Base-by-base conservation (phyloP, 2,329 filamentous ascomycete genomes). In the Sphaerostilbella broomeana region DNA sequence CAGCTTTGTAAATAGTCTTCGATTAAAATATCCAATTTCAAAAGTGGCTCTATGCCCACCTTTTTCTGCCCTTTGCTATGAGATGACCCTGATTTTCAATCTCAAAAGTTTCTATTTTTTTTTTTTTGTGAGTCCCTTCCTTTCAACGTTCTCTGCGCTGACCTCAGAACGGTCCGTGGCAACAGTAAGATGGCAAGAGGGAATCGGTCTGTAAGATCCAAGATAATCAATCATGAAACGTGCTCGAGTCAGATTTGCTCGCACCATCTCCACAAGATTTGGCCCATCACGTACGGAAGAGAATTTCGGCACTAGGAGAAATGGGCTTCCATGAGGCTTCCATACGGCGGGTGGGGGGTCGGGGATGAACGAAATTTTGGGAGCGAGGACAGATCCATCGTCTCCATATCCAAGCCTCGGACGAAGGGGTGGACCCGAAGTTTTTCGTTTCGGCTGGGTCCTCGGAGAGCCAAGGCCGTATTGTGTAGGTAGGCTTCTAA, bases 321-420 rank as follows among this genome's bases (percentile, higher is more conserved):
- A 12, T 26, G 33, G 39, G 39, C 39, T 42, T 42, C 39, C 33
- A 42, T 27, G 35, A 42, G 13, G 5, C 39, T 42, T 42, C 39
- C 34, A 42, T 42, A 38, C 34, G 34, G 39, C 37, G 39, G 39
- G n/a, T n/a, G n/a, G n/a, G n/a, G n/a, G n/a, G n/a, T n/a, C n/a
- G n/a, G n/a, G n/a, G n/a, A n/a, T n/a, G n/a, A n/a, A n/a, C n/a
- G n/a, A n/a, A n/a, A n/a, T n/a, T n/a, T n/a, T n/a, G n/a, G n/a
- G n/a, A n/a, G n/a, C n/a, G n/a, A n/a, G n/a, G n/a, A n/a, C n/a
- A n/a, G n/a, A n/a, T n/a, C n/a, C n/a, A n/a, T n/a, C n/a, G n/a
- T n/a, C n/a, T n/a, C n/a, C n/a, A n/a, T n/a, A n/a, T n/a, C n/a
- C n/a, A n/a, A n/a, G n/a, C n/a, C n/a, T n/a, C n/a, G n/a, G n/a